Evolutionary conservation across 257 asterid species (phyloP).

Genomic region (Euphrasia confusa): DNA sequence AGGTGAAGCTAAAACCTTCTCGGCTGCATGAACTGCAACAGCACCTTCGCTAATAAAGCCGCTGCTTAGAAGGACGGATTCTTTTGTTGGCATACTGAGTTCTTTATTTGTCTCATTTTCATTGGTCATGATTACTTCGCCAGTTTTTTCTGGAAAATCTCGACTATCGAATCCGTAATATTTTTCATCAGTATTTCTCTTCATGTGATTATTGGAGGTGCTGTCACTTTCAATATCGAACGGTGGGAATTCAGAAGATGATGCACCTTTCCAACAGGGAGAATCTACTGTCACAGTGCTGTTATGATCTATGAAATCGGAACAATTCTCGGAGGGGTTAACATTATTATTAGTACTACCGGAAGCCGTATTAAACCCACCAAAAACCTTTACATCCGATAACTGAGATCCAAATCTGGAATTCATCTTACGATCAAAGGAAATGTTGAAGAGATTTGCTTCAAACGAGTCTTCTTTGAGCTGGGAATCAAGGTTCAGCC

Average conservation of each 20-base stretch:
- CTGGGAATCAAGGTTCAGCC: constrained; percentile 28
- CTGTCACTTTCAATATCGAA: constrained; percentile 43
- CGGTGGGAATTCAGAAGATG: constrained; percentile 46
- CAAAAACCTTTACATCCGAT: constrained; percentile 29
- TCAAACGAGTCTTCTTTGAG: constrained; percentile 31
- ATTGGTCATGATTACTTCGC: constrained; percentile 29
- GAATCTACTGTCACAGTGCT: constrained; percentile 64
- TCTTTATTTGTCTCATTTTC: constrained; percentile 34
- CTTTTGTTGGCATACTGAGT: constrained; percentile 31
- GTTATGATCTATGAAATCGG: constrained; percentile 59
- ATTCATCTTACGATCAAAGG: constrained; percentile 22
- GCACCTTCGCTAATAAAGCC: constrained; percentile 41
- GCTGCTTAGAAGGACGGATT: constrained; percentile 24
- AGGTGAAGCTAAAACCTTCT: constrained; percentile 70
- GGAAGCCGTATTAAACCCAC: constrained; percentile 25
- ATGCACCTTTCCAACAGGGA: constrained; percentile 97
- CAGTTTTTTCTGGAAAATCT: constrained; percentile 29
- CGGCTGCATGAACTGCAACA: constrained; percentile 79
- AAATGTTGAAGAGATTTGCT: constrained; percentile 29
- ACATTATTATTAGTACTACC: constrained; percentile 18
- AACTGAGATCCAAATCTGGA: constrained; percentile 36
- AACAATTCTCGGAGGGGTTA: constrained; percentile 37
- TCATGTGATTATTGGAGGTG: constrained; percentile 23
- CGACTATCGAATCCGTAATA: background rate
- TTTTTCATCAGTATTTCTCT: constrained; percentile 32